Evolutionary conservation across 2,329 filamentous ascomycete species (phyloP).

Genomic region (Dothidotthia symphoricarpi): DNA sequence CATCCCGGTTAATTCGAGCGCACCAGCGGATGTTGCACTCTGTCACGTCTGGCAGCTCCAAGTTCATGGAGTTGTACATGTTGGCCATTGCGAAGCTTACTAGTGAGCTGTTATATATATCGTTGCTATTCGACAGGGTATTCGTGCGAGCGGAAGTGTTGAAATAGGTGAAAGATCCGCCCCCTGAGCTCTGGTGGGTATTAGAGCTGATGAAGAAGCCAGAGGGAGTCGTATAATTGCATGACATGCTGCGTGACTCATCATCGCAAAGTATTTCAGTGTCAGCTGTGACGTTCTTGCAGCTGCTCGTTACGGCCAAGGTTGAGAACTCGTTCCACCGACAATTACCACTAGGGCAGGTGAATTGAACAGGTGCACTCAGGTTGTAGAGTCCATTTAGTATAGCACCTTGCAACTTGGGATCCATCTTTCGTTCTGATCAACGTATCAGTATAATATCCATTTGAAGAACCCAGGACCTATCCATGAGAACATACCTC

Average conservation of each 20-base stretch:
- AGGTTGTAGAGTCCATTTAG: constrained; percentile 2
- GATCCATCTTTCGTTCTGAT: constrained; percentile 2
- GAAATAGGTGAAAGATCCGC: background rate
- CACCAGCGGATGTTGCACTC: constrained; percentile 2
- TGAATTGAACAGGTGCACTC: background rate
- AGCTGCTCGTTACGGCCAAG: background rate
- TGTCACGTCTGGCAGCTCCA: background rate
- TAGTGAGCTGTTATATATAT: background rate
- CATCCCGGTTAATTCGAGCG: background rate
- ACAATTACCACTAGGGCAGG: constrained; percentile 1
- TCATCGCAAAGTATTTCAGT: too few relatives aligned
- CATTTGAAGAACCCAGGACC: too few relatives aligned
- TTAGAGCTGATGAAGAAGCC: background rate
- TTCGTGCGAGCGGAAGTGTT: background rate
- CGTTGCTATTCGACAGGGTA: background rate
- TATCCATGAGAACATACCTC: too few relatives aligned
- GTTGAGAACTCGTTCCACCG: constrained; percentile 1
- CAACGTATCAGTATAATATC: too few relatives aligned
- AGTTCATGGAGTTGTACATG: background rate
- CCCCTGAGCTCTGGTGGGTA: background rate
- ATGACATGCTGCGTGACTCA: background rate
- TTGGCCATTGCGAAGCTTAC: background rate
- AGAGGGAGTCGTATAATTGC: background rate
- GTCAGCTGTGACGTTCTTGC: constrained; percentile 1
- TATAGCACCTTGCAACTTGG: constrained; percentile 3